Evolutionary conservation across 257 asterid species (phyloP).

Genomic region (Solanum lycopersicoides): DNA sequence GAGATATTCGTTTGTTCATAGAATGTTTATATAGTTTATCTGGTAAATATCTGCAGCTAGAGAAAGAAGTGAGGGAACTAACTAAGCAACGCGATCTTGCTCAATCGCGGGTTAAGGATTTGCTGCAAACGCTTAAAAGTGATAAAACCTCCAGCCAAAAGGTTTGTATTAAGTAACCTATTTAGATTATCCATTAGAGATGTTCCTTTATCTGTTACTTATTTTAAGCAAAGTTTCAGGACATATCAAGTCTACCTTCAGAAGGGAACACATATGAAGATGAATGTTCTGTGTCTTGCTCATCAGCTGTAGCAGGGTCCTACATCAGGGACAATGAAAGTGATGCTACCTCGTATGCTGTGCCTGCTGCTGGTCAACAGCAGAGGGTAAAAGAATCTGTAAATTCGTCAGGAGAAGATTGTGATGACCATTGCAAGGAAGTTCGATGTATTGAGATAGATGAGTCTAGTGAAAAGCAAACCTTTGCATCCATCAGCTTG

Average conservation of each 20-base stretch:
- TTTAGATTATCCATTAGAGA: background rate
- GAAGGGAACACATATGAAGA: constrained; percentile 12
- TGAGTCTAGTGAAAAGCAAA: constrained; percentile 21
- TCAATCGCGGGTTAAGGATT: constrained; percentile 62
- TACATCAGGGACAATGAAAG: constrained; percentile 1
- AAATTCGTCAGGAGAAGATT: constrained; percentile 31
- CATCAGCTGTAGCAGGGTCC: constrained; percentile 15
- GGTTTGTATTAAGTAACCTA: constrained; percentile 7
- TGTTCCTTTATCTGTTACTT: background rate
- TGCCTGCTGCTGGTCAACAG: constrained; percentile 20
- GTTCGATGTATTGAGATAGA: constrained; percentile 58
- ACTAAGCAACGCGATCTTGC: constrained; percentile 66
- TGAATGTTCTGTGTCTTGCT: constrained; percentile 19
- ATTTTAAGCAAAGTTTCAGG: constrained; percentile 2
- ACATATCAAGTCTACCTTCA: background rate
- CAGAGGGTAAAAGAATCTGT: constrained; percentile 18
- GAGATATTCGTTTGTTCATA: background rate
- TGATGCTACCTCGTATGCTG: constrained; percentile 9
- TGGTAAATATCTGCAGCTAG: constrained; percentile 50
- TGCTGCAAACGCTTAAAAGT: constrained; percentile 32
- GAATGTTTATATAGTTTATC: background rate
- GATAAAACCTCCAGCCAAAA: constrained; percentile 19
- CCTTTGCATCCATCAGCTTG: constrained; percentile 20
- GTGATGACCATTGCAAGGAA: constrained; percentile 53
- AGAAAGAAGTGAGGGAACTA: constrained; percentile 78